Base-by-base conservation (phyloP, 1,139 yeast genomes). In the Debaryomycetaceae sp. region DNA sequence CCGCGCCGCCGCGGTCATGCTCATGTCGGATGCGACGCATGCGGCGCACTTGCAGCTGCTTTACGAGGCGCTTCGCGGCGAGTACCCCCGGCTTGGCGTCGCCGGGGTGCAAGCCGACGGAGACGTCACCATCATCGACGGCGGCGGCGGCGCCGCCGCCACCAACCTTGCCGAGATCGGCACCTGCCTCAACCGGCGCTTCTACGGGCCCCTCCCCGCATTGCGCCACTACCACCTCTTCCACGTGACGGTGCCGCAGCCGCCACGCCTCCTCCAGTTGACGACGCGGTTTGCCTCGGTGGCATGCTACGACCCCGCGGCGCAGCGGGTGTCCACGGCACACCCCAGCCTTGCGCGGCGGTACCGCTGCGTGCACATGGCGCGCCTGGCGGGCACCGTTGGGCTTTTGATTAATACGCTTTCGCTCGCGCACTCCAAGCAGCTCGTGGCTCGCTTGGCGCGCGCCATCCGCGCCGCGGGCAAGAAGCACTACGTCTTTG, bases 321-420 rank as follows among this genome's bases (percentile, higher is more conserved):
- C 45, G 6, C 35, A 51, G 10, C 35, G 46, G 0, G 35, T 64
- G 1, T 46, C 56, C 1, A 58, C 61, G 14, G 89, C 94, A 0
- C 77, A 68, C 47, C 88, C 93, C 1, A 79, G 83, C 15, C 61
- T 91, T 35, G 83, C 81, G 80, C 77, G 81, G 42, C 70, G 99
- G 23, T 93, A 91, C 50, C 71, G 83, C 39, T 78, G 70, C 47
- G 88, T 91, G 84, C 91, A 84, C 49, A 68, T 81, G 48, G 95
- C 96, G 0, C 71, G 96, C 45, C 74, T 91, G 2, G 93, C 97
- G 0, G 88, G 94, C 2, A 89, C 97, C 1, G 69, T 91, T 24
- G 99, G 99, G 4, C 75, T 91, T 16, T 66, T 91, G 25, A 89
- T 91, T 29, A 93, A 93, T 49, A 91, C 98, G 0, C 61, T 91